A percentile compares a stretch with the other conserved stretches of the same genome.
These are phyloP conservation scores for Passalora sequoiae DNA, from an alignment of 2,329 filamentous ascomycete species.

Conservation along the genomic window DNA sequence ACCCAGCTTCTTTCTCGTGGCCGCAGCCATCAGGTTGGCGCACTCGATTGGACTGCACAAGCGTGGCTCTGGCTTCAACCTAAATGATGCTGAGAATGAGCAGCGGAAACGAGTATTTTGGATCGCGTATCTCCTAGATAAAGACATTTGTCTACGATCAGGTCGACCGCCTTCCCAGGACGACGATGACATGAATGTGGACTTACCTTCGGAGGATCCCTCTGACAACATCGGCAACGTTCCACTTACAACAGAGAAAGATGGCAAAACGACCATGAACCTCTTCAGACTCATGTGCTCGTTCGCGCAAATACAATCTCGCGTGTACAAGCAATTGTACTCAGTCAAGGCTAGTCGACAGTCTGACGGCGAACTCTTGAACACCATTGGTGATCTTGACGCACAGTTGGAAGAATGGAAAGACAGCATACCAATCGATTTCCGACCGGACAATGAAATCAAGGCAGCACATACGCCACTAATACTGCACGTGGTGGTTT, in stretches of 20 bases:
- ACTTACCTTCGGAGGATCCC: constrained; percentile 85
- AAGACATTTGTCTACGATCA: constrained; percentile 68
- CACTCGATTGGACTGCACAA: constrained; percentile 96
- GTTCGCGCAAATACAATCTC: constrained; percentile 85
- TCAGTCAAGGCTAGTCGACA: constrained; percentile 88
- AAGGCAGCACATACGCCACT: constrained; percentile 85
- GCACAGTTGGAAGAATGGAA: constrained; percentile 85
- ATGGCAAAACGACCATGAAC: constrained; percentile 90
- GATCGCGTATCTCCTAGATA: constrained; percentile 70
- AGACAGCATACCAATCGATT: constrained; percentile 88
- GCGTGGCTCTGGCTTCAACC: constrained; percentile 82
- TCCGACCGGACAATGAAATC: constrained; percentile 95
- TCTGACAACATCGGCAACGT: constrained; percentile 93
- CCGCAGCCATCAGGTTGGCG: constrained; percentile 81
- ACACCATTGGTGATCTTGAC: constrained; percentile 93
- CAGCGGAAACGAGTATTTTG: constrained; percentile 76
- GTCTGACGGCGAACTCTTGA: constrained; percentile 84
- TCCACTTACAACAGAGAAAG: constrained; percentile 58
- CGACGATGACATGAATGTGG: constrained; percentile 88
- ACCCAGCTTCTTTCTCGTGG: constrained; percentile 83
- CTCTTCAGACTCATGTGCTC: constrained; percentile 90
- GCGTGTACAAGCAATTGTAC: constrained; percentile 89
- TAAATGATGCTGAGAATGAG: constrained; percentile 90
- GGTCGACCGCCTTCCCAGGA: constrained; percentile 67
- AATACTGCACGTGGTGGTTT: constrained; percentile 87